Base-by-base conservation (phyloP, 2,329 filamentous ascomycete genomes). In the Diaporthe amygdali region DNA sequence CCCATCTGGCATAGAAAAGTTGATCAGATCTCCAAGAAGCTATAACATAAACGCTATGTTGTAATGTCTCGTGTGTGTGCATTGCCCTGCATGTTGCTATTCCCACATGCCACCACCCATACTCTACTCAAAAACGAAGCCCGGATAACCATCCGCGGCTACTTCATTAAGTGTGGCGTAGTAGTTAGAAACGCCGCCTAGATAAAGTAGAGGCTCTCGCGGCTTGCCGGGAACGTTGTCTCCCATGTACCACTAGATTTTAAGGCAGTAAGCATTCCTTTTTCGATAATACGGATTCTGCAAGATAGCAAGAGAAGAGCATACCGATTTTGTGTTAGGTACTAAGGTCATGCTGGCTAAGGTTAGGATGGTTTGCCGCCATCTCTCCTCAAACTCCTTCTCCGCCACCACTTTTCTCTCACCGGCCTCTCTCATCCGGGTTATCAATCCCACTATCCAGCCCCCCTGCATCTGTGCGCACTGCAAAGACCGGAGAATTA, bases 391-490 rank as follows among this genome's bases (percentile, higher is more conserved):
- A 0, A 75, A 75, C 32, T 77, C 75, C 17, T 73, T 61, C 32
- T 76, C 74, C 1, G 78, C 76, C 27, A 82, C 78, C 1, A 85
- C 78, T 46, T 74, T 76, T 27, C 73, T 75, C 32, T 79, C 34
- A 0, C 75, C 77, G 12, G 82, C 77, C 32, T 77, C 70, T 30
- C 69, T 71, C 64, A 82, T 74, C 15, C 77, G 55, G 20, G 79
- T 75, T 66, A 85, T 78, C 17, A 75, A 72, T 1, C 76, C 72
- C 22, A 78, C 71, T 30, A 85, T 79, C 78, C 81, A 85, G 34
- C 82, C 75, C 2, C 81, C 81, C 71, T 85, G 83, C 14, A 82
- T 44, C 73, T 85, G 80, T 1, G 79, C 79, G 61, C 80, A 82
- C 56, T 63, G 20, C 5, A 9, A 15, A 34, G 9, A 5, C 34